Conservation (phyloP, 2,329 filamentous ascomycete genomes). For the Colletotrichum karsti region DNA sequence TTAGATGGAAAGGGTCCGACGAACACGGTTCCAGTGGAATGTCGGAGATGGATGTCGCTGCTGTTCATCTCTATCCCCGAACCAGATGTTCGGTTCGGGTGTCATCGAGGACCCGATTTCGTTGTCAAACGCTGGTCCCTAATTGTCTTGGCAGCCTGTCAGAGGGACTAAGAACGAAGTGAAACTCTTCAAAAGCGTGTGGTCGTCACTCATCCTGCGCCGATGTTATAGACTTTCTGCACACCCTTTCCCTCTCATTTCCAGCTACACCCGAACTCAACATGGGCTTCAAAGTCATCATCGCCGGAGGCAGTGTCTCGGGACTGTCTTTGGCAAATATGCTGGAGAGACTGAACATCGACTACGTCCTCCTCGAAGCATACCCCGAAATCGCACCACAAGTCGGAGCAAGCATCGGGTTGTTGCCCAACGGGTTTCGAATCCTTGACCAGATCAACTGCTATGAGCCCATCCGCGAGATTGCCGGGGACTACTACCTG, state of each 20-base stretch:
- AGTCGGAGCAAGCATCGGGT: slow-evolving; percentile 55
- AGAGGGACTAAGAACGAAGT: no score
- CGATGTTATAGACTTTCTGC: no score
- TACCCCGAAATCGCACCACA: slow-evolving; percentile 50
- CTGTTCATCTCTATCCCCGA: neutral
- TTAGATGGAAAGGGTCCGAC: neutral
- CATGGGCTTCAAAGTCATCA: slow-evolving; percentile 48
- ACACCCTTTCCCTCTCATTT: no score
- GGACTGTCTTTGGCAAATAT: slow-evolving; percentile 46
- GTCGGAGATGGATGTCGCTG: neutral
- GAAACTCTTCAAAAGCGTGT: no score
- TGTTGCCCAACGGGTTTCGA: slow-evolving; percentile 49
- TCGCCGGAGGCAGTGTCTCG: slow-evolving; percentile 57
- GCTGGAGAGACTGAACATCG: slow-evolving; percentile 53
- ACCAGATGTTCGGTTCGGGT: slow-evolving; percentile 3
- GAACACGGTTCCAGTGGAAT: neutral
- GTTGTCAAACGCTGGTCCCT: neutral
- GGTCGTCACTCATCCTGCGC: no score
- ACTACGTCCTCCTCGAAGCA: slow-evolving; percentile 58
- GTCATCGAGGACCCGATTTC: neutral
- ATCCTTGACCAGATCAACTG: slow-evolving; percentile 58
- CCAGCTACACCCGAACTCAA: neutral
- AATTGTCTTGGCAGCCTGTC: neutral
- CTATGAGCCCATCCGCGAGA: slow-evolving; percentile 36
- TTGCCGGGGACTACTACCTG: slow-evolving; percentile 27